A percentile compares a stretch with the other conserved stretches of the same genome.
phyloP scores from a whole-genome alignment of 148 eudicot genomes.

The Cornus kousa region DNA sequence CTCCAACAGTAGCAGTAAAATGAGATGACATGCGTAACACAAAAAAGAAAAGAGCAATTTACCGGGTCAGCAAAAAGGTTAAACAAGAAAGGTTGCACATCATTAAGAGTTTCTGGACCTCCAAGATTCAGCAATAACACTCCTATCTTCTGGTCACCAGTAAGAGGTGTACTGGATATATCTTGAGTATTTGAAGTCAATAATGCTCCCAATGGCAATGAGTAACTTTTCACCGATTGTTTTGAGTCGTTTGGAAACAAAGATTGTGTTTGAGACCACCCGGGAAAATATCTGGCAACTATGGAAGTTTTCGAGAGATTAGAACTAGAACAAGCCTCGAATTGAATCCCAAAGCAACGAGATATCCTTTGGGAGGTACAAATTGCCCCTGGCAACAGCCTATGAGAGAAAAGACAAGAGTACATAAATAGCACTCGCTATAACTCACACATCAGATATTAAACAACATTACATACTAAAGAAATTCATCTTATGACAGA shows the following conservation, averaged over 20 bases:
- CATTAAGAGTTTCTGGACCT: slow-evolving; percentile 97
- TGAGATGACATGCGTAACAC: neutral
- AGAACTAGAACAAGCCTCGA: slow-evolving; percentile 36
- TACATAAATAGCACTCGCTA: neutral
- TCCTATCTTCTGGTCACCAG: slow-evolving; percentile 73
- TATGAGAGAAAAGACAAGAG: slow-evolving; percentile 23
- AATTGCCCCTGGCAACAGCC: slow-evolving; percentile 49
- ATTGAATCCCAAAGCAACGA: slow-evolving; percentile 38
- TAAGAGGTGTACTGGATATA: slow-evolving; percentile 30
- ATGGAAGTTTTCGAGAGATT: slow-evolving; percentile 33
- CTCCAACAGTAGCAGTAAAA: neutral
- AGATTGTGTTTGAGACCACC: slow-evolving; percentile 40
- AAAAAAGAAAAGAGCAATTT: slow-evolving; percentile 19
- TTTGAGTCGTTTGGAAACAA: slow-evolving; percentile 12
- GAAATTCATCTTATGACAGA: neutral
- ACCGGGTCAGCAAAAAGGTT: slow-evolving; percentile 99
- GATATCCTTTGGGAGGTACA: slow-evolving; percentile 37
- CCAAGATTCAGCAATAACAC: slow-evolving; percentile 95
- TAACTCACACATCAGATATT: neutral
- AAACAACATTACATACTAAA: neutral
- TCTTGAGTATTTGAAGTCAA: slow-evolving; percentile 52
- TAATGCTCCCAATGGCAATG: slow-evolving; percentile 47
- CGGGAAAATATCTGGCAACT: slow-evolving; percentile 33
- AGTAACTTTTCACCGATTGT: slow-evolving; percentile 28
- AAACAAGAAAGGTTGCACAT: slow-evolving; percentile 95